phyloP scores from a whole-genome alignment of 352 stramenopile species.

The Pythium utonaiense region DNA sequence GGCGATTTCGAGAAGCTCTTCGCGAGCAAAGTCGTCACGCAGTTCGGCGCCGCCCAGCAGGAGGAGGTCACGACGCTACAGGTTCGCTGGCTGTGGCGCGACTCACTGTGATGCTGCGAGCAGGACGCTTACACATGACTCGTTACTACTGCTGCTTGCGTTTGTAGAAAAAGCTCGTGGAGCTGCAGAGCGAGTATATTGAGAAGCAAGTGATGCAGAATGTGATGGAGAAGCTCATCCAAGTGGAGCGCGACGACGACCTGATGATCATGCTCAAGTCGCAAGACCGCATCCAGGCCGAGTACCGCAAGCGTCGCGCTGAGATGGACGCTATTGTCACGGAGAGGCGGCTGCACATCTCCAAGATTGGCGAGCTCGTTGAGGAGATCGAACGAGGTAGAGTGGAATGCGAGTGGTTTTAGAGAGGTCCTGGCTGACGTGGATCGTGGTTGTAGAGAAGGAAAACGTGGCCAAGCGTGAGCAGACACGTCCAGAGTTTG shows the following conservation, averaged over 20 bases:
- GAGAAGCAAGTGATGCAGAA: slow-evolving; percentile 69
- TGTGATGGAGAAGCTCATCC: slow-evolving; percentile 66
- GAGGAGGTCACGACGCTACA: slow-evolving; percentile 21
- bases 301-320: slow-evolving; percentile 40
- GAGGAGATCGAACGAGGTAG: slow-evolving; percentile 42
- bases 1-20: slow-evolving; percentile 46
- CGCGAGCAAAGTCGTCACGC: slow-evolving; percentile 26
- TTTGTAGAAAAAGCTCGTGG: slow-evolving; percentile 36
- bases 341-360: slow-evolving; percentile 38
- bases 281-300: slow-evolving; percentile 26
- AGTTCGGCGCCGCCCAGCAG: slow-evolving; percentile 12
- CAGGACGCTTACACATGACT: too few species aligned
- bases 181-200: slow-evolving; percentile 50
- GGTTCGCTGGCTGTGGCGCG: not conserved
- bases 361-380: slow-evolving; percentile 36
- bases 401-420: too few species aligned
- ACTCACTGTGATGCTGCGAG: not conserved
- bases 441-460: slow-evolving; percentile 33
- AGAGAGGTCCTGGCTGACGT: too few species aligned
- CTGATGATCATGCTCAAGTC: slow-evolving; percentile 27
- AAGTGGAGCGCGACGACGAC: slow-evolving; percentile 46
- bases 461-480: slow-evolving; percentile 43
- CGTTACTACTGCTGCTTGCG: too few species aligned
- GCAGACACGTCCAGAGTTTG: slow-evolving; percentile 30
- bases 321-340: slow-evolving; percentile 40